Evolutionary conservation across 345 rosid genomes (phyloP).

Genomic region (Eucalyptus paniculata): DNA sequence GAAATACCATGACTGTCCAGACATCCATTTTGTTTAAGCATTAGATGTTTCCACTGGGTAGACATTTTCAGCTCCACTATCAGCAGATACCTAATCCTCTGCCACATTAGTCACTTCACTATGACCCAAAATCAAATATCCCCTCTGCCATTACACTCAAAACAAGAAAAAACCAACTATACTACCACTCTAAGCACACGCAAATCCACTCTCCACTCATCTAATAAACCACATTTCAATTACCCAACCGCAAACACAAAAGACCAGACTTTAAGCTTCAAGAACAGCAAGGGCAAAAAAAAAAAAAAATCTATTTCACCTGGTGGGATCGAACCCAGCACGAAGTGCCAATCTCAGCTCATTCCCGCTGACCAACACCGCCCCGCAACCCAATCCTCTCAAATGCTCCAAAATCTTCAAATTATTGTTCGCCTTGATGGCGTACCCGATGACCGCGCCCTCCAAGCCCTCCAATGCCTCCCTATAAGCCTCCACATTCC

Average conservation of each 20-base stretch:
- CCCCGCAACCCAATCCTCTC: conserved; percentile 87
- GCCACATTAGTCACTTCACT: neutral
- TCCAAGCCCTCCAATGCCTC: conserved; percentile 65
- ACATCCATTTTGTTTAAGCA: neutral
- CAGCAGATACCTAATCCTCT: neutral
- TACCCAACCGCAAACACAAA: neutral
- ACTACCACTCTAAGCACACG: neutral
- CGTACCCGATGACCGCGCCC: conserved; percentile 69
- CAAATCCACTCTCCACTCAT: neutral
- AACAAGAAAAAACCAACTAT: neutral
- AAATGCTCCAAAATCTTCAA: conserved; percentile 89
- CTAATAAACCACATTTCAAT: neutral
- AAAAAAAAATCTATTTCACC: conserved; percentile 17
- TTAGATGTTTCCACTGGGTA: neutral
- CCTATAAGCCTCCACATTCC: conserved; percentile 71
- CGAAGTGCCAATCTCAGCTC: conserved; percentile 85
- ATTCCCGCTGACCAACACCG: conserved; percentile 92
- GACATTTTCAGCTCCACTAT: neutral
- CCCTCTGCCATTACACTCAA: neutral
- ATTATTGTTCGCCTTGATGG: conserved; percentile 89
- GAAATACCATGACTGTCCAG: neutral
- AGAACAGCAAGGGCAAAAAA: neutral
- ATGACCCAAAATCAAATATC: neutral
- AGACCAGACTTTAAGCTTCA: neutral
- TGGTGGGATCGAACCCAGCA: conserved; percentile 86